Evolutionary conservation across 148 eudicot genomes (phyloP).

Genomic region (Rhododendron ovatum): DNA sequence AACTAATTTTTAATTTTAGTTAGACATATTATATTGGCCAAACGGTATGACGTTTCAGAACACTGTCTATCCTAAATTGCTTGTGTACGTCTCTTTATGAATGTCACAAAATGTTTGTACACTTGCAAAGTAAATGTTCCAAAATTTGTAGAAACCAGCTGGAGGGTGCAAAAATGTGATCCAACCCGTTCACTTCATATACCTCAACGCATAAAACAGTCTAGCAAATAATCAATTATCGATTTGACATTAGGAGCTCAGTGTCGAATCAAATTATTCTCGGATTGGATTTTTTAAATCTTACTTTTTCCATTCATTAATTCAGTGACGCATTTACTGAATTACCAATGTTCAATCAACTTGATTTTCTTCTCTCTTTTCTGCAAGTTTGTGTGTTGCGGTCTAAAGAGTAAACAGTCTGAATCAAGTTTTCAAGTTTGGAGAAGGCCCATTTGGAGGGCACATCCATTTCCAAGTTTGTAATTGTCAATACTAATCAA

Average conservation of each 20-base stretch:
- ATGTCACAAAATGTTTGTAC: background rate
- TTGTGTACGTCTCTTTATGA: too few relatives aligned
- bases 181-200: too few relatives aligned
- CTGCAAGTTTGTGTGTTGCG: background rate
- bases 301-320: background rate
- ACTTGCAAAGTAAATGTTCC: background rate
- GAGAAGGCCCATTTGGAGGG: background rate
- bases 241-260: background rate
- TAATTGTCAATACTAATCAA: background rate
- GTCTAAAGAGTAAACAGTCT: background rate
- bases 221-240: too few relatives aligned
- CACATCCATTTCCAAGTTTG: background rate
- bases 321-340: background rate
- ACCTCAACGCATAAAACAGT: too few relatives aligned
- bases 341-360: background rate
- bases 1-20: background rate
- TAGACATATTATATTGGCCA: background rate
- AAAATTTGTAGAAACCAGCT: background rate
- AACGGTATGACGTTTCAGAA: background rate
- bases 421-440: background rate
- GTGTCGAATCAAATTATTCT: background rate
- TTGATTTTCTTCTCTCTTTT: background rate
- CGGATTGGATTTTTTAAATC: background rate
- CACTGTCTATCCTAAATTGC: background rate
- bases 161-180: too few relatives aligned